These are phyloP conservation scores for Ustilago hordei DNA, from an alignment of 1,284 basidiomycete species.

Conservation along the genomic window DNA sequence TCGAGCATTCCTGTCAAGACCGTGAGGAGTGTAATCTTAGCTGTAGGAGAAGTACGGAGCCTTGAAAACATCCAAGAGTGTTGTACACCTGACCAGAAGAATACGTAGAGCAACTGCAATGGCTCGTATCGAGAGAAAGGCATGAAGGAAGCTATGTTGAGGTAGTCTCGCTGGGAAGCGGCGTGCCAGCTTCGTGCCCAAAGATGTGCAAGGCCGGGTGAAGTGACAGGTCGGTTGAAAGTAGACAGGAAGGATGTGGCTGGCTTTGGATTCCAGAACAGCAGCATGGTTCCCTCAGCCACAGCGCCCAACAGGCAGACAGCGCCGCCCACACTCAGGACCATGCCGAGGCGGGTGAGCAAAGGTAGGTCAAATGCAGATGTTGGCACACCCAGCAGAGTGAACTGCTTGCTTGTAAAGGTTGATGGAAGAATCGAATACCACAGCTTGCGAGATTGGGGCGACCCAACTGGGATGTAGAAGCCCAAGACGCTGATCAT, in stretches of 20 bases:
- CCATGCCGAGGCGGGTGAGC: conserved; percentile 14
- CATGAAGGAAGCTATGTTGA: conserved; percentile 23
- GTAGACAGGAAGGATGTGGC: conserved; percentile 28
- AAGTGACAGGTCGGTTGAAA: conserved; percentile 32
- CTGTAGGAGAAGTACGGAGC: conserved; percentile 8
- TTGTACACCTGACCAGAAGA: conserved; percentile 48
- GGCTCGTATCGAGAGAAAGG: conserved; percentile 15
- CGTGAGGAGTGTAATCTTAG: neutral
- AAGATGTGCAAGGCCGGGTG: conserved; percentile 24
- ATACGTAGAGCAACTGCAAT: conserved; percentile 36
- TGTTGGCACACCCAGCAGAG: conserved; percentile 10
- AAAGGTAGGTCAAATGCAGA: conserved; percentile 30
- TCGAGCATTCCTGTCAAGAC: conserved; percentile 26
- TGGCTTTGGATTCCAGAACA: conserved; percentile 20
- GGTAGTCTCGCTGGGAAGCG: conserved; percentile 39
- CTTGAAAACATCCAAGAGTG: conserved; percentile 40
- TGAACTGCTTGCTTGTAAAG: conserved; percentile 9
- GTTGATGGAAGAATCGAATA: conserved; percentile 11
- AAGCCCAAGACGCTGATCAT: conserved; percentile 28
- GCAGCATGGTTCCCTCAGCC: conserved; percentile 19
- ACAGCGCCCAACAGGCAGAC: conserved; percentile 23
- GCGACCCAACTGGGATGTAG: conserved; percentile 25
- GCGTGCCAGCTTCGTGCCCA: conserved; percentile 51
- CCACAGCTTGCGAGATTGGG: conserved; percentile 2
- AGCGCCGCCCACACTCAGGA: conserved; percentile 9